Evolutionary conservation across 2,329 filamentous ascomycete genomes (phyloP), one percentile per base, ranked within the genome.

Genomic region (Colletotrichum australisinense): DNA sequence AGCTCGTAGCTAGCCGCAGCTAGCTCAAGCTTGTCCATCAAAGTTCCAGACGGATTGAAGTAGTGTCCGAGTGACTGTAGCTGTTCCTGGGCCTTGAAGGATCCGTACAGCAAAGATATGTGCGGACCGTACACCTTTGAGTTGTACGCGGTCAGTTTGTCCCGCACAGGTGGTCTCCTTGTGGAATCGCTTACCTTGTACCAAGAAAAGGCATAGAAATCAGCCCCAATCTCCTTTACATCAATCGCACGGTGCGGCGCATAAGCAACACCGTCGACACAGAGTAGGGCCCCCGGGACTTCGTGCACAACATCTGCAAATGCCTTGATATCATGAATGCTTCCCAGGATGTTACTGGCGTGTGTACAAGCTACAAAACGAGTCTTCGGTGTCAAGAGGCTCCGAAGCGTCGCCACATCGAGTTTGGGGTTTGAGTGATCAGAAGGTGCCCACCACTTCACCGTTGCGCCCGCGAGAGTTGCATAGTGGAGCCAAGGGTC

Each of bases 171-270:
- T 49, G 19, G 16, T 19, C n/a, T 49, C 8, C 6, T n/a, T 19
- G 4, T 19, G 7, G 42, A 49, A n/a, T 9, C n/a, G 16, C 22
- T 16, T 65, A 76, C 77, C 80, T 96, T 95, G 83, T 95, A 95
- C 93, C 93, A 95, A 0, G 88, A 91, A 79, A 95, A 94, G 16
- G 87, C 83, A 80, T 95, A 95, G 76, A 95, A 92, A 78, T 95
- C 94, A 0, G 93, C 92, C 0, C 88, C 93, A 0, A 94, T 84
- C 0, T 83, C 89, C 75, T 89, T 86, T 4, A 95, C 91, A 79
- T 95, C 92, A 12, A 95, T 83, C 11, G 84, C 84, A 5, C 93
- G 86, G 80, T 96, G 94, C 0, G 94, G 93, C 0, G 93, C 93
- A 77, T 91, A 94, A 4, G 93, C 92, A 0, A 95, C 94, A 1